Evolutionary conservation across 2,329 filamentous ascomycete genomes (phyloP).

Genomic region (Dactylonectria macrodidyma): DNA sequence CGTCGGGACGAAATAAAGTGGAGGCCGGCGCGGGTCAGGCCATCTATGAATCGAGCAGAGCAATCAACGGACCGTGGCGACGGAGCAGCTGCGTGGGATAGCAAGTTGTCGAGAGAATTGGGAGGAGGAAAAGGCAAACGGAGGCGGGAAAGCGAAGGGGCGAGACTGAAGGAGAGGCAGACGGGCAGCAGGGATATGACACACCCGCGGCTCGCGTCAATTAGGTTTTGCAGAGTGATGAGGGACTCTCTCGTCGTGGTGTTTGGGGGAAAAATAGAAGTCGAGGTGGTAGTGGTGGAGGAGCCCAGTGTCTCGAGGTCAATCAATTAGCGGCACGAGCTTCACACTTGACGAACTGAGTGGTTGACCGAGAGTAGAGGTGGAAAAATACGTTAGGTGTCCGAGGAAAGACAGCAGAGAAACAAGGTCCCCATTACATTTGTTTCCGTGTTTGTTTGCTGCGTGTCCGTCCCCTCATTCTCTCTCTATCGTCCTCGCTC

Average conservation of each 20-base stretch:
- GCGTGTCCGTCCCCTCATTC: neutral
- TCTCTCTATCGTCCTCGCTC: neutral
- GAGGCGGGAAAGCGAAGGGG: neutral
- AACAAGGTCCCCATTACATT: neutral
- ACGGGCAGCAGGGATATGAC: slow-evolving; percentile 3
- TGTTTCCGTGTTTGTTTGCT: neutral
- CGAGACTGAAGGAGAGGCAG: slow-evolving; percentile 4
- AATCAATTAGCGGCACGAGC: slow-evolving; percentile 22
- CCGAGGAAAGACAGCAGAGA: neutral
- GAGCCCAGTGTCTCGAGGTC: slow-evolving; percentile 6
- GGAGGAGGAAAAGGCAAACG: slow-evolving; percentile 14
- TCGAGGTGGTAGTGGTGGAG: neutral
- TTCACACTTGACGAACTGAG: neutral
- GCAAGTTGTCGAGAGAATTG: slow-evolving; percentile 8
- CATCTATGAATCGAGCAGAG: slow-evolving; percentile 22
- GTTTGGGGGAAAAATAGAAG: neutral
- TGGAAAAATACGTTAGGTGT: neutral
- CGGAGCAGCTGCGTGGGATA: neutral
- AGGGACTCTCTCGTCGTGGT: neutral
- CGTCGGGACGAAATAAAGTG: slow-evolving; percentile 15
- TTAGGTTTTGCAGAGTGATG: neutral
- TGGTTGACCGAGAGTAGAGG: neutral
- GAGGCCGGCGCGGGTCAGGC: slow-evolving; percentile 30
- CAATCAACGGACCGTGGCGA: slow-evolving; percentile 4
- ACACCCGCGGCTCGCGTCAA: neutral